These are phyloP conservation scores for Rhizopogon vesiculosus DNA, from an alignment of 768 basidiomycete species.

Conservation along the genomic window DNA sequence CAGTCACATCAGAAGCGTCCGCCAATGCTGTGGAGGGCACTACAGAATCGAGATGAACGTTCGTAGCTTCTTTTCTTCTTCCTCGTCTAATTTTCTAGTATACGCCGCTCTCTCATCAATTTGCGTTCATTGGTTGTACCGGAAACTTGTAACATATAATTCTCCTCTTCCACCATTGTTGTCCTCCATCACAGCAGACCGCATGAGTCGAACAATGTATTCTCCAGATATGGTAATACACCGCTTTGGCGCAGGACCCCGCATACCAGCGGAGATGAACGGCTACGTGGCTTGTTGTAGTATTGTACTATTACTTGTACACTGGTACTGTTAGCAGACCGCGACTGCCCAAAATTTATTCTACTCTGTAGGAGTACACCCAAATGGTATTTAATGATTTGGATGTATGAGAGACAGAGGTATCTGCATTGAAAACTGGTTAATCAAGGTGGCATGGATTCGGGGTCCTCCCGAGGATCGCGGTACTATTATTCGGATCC, in stretches of 20 bases:
- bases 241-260: slow-evolving; percentile 3
- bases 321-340: background rate
- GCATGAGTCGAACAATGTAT: slow-evolving; percentile 9
- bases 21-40: slow-evolving; percentile 10
- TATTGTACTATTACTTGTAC: too few relatives aligned
- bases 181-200: background rate
- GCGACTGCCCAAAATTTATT: background rate
- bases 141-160: slow-evolving; percentile 3
- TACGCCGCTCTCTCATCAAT: background rate
- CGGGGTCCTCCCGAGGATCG: slow-evolving; percentile 2
- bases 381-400: background rate
- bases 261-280: background rate
- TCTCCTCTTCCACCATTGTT: background rate
- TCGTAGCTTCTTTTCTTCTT: background rate
- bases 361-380: background rate
- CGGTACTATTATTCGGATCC: slow-evolving; percentile 14
- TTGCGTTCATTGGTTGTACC: background rate
- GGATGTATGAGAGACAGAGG: background rate
- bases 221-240: background rate
- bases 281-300: too few relatives aligned
- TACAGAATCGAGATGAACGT: background rate
- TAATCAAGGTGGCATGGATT: background rate
- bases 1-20: slow-evolving; percentile 28
- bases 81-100: background rate
- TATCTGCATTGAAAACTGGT: background rate